These are phyloP conservation scores for Epichloe aotearoae DNA, from an alignment of 2,329 filamentous ascomycete genomes.

Conservation along the genomic window DNA sequence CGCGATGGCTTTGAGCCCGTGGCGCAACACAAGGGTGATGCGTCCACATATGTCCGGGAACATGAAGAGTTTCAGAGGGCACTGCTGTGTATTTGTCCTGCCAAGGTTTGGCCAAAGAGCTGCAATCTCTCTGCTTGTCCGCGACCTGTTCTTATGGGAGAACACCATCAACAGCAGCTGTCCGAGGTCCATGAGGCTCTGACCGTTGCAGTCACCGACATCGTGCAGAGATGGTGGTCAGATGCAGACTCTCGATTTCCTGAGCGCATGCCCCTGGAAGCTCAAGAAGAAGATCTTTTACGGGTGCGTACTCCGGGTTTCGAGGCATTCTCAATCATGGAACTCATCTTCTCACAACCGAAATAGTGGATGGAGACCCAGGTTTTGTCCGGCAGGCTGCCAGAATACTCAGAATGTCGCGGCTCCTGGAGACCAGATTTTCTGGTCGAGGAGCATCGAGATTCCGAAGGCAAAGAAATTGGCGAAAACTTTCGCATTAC, in stretches of 20 bases:
- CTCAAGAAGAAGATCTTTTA: slow-evolving; percentile 17
- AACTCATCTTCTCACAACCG: background rate
- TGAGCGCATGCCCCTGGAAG: slow-evolving; percentile 20
- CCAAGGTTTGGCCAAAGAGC: slow-evolving; percentile 16
- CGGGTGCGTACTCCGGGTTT: slow-evolving; percentile 10
- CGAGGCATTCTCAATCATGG: background rate
- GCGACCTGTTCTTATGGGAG: slow-evolving; percentile 21
- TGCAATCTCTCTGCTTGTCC: slow-evolving; percentile 17
- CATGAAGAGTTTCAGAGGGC: slow-evolving; percentile 9
- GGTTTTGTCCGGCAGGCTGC: slow-evolving; percentile 12
- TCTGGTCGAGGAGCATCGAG: slow-evolving; percentile 18
- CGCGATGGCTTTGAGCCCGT: slow-evolving; percentile 5
- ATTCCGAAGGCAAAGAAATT: background rate
- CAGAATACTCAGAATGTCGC: slow-evolving; percentile 9
- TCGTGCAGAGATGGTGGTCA: slow-evolving; percentile 26
- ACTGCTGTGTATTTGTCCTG: slow-evolving; percentile 13
- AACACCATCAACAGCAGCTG: slow-evolving; percentile 18
- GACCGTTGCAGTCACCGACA: slow-evolving; percentile 19
- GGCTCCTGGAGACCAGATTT: slow-evolving; percentile 28
- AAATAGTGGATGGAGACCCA: slow-evolving; percentile 19
- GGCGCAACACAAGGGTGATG: background rate
- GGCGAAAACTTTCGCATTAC: slow-evolving; percentile 20
- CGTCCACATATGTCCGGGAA: slow-evolving; percentile 6
- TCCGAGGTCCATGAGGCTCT: slow-evolving; percentile 18
- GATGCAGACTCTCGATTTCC: slow-evolving; percentile 18